Evolutionary conservation across 2,329 filamentous ascomycete genomes (phyloP), one percentile per base, ranked within the genome.

Genomic region (Sclerotiophoma versabilis): DNA sequence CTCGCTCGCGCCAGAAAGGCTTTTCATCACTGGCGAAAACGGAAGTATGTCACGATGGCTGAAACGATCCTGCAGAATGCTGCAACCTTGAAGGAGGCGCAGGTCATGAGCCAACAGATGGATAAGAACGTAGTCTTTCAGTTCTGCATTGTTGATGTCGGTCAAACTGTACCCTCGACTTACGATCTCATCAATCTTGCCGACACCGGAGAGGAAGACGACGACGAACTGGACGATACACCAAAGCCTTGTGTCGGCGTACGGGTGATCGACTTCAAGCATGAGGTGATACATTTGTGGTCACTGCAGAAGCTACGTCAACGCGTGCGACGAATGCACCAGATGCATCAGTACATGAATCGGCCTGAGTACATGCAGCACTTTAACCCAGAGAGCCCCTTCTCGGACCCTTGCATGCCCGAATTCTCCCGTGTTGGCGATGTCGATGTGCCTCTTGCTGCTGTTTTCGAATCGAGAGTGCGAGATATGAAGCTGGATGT

Each of bases 171-270:
- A 62, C 93, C 90, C 64, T 99, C 95, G 3, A 96, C 93, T 0
- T 99, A 99, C 76, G 95, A 99, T 74, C 89, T 99, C 77, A 92
- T 98, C 3, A 82, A 99, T 34, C 96, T 96, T 68, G 93, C 92
- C 17, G 87, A 97, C 34, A 89, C 90, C 0, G 87, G 88, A 9
- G 93, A 98, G 73, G 92, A 93, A 20, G 93, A 96, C 68, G 93
- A 96, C 68, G 80, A 89, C 26, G 87, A 89, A 15, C 83, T 99
- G 6, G 92, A 96, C 55, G 86, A 88, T 60, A 86, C 90, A 1
- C 85, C 84, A 38, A 98, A 97, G 74, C 95, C 95, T 3, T 98
- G 93, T 75, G 87, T 98, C 37, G 93, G 89, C 1, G 85, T 98
- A 14, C 85, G 95, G 23, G 91, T 98, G 19, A 87, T 97, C 58